Evolutionary conservation across 306 rosid species (phyloP).

Genomic region (Trifolium fragiferum): DNA sequence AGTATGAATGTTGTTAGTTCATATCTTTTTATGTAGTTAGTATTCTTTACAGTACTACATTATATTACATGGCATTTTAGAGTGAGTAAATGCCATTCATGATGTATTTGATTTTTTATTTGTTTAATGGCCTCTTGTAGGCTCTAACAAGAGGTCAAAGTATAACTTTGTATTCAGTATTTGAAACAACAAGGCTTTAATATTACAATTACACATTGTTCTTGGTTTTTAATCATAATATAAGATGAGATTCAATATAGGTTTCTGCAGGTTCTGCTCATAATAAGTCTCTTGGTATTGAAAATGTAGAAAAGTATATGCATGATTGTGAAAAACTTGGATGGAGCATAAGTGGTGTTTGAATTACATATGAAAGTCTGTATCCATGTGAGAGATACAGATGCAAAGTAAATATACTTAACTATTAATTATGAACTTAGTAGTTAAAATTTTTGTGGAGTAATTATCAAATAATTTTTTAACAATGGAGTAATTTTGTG

Average conservation of each 20-base stretch:
- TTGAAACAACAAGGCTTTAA: slow-evolving; percentile 19
- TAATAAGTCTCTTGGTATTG: slow-evolving; percentile 8
- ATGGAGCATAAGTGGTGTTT: background rate
- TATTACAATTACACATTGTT: slow-evolving; percentile 1
- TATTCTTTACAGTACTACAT: slow-evolving; percentile 26
- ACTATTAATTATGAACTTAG: no score
- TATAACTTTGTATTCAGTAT: slow-evolving; percentile 29
- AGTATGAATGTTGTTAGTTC: slow-evolving; percentile 32
- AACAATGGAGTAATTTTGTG: no score
- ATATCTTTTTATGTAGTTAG: slow-evolving; percentile 24
- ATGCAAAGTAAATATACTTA: no score
- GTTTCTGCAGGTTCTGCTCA: background rate
- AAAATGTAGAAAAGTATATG: slow-evolving; percentile 14
- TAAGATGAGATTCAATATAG: slow-evolving; percentile 6
- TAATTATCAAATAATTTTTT: no score
- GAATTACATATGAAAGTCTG: no score
- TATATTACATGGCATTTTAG: slow-evolving; percentile 38
- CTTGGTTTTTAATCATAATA: slow-evolving; percentile 5
- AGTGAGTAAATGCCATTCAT: slow-evolving; percentile 40
- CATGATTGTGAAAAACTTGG: background rate
- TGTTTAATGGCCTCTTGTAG: slow-evolving; percentile 35
- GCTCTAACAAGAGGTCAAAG: slow-evolving; percentile 20
- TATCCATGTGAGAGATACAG: no score
- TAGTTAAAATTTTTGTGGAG: no score
- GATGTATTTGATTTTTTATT: slow-evolving; percentile 42